These are phyloP conservation scores for Aureobasidium leucospermi DNA, from an alignment of 2,329 filamentous ascomycete genomes.

Conservation along the genomic window DNA sequence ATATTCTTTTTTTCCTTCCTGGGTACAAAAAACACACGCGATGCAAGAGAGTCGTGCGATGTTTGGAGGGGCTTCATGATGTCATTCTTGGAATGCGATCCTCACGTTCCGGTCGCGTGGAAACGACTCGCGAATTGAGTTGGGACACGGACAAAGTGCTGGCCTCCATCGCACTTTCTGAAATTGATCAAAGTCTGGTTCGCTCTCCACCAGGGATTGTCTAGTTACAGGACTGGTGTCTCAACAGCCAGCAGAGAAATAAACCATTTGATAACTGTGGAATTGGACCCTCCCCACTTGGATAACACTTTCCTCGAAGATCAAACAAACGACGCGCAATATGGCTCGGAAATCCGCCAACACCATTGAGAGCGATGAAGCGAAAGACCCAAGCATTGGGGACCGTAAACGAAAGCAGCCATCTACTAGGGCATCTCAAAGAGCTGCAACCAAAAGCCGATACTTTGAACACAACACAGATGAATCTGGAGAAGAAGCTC, in stretches of 20 bases:
- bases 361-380: not conserved
- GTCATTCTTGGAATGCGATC: slow-evolving; percentile 7
- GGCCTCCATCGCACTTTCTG: slow-evolving; percentile 9
- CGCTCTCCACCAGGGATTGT: not conserved
- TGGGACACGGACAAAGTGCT: not conserved
- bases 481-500: slow-evolving; percentile 24
- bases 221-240: slow-evolving; percentile 5
- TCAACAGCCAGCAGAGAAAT: not conserved
- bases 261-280: not conserved
- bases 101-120: not conserved
- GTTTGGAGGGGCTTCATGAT: not conserved
- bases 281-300: slow-evolving; percentile 8
- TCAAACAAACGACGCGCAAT: not conserved
- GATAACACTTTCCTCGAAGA: not conserved
- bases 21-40: not conserved
- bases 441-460: slow-evolving; percentile 40
- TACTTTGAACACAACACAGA: slow-evolving; percentile 39
- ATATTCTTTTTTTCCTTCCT: not conserved
- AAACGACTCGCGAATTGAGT: not conserved
- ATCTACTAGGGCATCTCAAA: not conserved
- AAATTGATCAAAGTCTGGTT: slow-evolving; percentile 12
- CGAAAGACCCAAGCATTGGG: not conserved
- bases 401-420: not conserved
- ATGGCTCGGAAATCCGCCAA: slow-evolving; percentile 1
- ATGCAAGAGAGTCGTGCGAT: not conserved